These are phyloP conservation scores for Xylaria hypoxylon DNA, from an alignment of 2,329 filamentous ascomycete species.

Conservation along the genomic window DNA sequence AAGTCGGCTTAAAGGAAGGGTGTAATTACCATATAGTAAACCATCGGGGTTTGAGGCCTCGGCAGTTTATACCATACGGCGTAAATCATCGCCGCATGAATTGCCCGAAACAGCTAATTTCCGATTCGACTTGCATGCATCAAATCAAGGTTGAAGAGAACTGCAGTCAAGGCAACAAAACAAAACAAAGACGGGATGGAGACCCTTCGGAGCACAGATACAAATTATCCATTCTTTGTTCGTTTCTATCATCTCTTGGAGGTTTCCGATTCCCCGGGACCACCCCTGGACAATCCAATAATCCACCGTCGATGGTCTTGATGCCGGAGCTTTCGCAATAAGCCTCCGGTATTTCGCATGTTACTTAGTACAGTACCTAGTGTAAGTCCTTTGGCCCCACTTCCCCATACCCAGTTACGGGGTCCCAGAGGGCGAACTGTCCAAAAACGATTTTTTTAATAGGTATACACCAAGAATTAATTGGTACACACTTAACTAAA, in stretches of 20 bases:
- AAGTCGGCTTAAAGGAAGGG: background rate
- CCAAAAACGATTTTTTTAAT: too few species aligned
- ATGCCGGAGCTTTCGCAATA: conserved; percentile 23
- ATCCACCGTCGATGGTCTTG: background rate
- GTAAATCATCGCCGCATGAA: conserved; percentile 24
- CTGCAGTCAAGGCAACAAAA: too few species aligned
- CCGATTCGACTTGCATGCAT: background rate
- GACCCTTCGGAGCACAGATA: conserved; percentile 7
- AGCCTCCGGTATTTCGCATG: conserved; percentile 22
- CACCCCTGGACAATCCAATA: background rate
- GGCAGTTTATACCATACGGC: background rate
- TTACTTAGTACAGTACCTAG: background rate
- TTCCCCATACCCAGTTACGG: conserved; percentile 15
- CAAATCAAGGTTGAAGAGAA: background rate
- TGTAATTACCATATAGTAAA: background rate
- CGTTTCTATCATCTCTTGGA: background rate
- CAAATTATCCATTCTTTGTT: conserved; percentile 2
- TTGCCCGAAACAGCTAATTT: conserved; percentile 26
- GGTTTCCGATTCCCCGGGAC: conserved; percentile 26
- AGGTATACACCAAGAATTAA: too few species aligned
- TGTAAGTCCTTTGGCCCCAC: conserved; percentile 20
- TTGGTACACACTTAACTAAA: too few species aligned
- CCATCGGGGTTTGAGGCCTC: conserved; percentile 13
- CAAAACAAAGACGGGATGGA: background rate
- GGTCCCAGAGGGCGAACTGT: too few species aligned